Percentiles rank a stretch among this genome's conserved stretches.
Evolutionary conservation across 306 rosid species (phyloP).

Genomic region (Rubus parviflorus): DNA sequence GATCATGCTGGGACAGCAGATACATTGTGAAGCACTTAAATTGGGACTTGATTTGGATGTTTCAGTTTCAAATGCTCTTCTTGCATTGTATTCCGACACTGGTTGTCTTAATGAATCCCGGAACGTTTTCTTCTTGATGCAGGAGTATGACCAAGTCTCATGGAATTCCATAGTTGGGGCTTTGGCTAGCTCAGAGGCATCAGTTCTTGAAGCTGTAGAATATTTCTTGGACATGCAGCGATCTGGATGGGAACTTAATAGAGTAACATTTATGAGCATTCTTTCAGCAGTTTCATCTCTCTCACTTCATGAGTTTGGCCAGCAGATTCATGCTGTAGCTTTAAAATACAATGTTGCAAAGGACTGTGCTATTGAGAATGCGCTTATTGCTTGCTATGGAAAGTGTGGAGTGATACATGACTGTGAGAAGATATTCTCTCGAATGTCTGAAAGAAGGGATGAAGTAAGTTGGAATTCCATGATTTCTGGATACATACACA

Average conservation of each 20-base stretch:
- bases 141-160: slow-evolving; percentile 71
- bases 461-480: slow-evolving; percentile 92
- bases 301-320: slow-evolving; percentile 50
- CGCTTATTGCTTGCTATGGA: slow-evolving; percentile 81
- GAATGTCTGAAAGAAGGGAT: slow-evolving; percentile 73
- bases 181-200: slow-evolving; percentile 56
- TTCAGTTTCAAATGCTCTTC: slow-evolving; percentile 87
- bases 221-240: slow-evolving; percentile 74
- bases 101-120: slow-evolving; percentile 51
- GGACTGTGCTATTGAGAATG: slow-evolving; percentile 72
- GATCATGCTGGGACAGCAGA: slow-evolving; percentile 64
- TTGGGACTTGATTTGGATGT: slow-evolving; percentile 83
- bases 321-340: slow-evolving; percentile 67
- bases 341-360: slow-evolving; percentile 49
- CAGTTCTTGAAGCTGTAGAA: slow-evolving; percentile 51
- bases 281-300: slow-evolving; percentile 70
- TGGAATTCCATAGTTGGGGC: slow-evolving; percentile 88
- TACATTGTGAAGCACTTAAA: slow-evolving; percentile 73
- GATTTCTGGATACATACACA: slow-evolving; percentile 89
- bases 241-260: slow-evolving; percentile 65
- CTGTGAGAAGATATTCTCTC: slow-evolving; percentile 67
- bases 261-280: slow-evolving; percentile 74
- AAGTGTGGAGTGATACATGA: slow-evolving; percentile 60
- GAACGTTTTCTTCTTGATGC: slow-evolving; percentile 74
- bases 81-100: slow-evolving; percentile 70